Conservation (phyloP, 2,329 filamentous ascomycete species). For the Mycosphaerella sp. region DNA sequence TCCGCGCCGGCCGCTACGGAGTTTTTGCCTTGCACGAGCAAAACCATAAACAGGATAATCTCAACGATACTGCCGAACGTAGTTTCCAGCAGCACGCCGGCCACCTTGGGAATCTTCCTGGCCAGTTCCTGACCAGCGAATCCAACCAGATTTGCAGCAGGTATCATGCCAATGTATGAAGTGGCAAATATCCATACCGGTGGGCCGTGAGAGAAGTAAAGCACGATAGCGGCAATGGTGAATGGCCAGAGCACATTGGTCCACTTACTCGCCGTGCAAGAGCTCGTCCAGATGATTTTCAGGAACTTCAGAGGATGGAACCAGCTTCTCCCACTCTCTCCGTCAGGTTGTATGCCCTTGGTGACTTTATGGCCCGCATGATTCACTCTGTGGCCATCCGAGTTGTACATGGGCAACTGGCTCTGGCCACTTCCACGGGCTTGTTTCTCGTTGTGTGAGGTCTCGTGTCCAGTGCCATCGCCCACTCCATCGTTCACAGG, state of each 20-base stretch:
- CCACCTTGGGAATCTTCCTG: constrained; percentile 66
- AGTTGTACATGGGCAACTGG: constrained; percentile 24
- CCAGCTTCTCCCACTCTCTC: constrained; percentile 43
- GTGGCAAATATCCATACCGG: constrained; percentile 44
- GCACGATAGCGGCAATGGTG: constrained; percentile 42
- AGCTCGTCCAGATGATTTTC: constrained; percentile 40
- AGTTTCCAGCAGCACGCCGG: constrained; percentile 52
- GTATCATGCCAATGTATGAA: constrained; percentile 47
- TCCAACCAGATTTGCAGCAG: constrained; percentile 46
- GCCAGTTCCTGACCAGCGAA: constrained; percentile 65
- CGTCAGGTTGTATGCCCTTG: constrained; percentile 39
- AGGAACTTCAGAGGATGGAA: constrained; percentile 42
- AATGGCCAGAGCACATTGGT: constrained; percentile 48
- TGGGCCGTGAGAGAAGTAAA: constrained; percentile 37
- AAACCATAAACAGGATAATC: constrained; percentile 72
- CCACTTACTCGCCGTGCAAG: constrained; percentile 41
- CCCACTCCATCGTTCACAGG: constrained; percentile 14
- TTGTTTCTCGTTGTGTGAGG: constrained; percentile 14
- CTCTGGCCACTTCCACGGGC: constrained; percentile 4
- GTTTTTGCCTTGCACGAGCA: constrained; percentile 44
- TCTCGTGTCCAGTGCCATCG: constrained; percentile 9
- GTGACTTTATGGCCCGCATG: constrained; percentile 42
- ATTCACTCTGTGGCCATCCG: constrained; percentile 34
- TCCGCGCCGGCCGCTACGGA: neutral
- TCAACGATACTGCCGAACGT: constrained; percentile 66